phyloP scores from a whole-genome alignment of 768 basidiomycete genomes.

The Neoboletus magnificus region DNA sequence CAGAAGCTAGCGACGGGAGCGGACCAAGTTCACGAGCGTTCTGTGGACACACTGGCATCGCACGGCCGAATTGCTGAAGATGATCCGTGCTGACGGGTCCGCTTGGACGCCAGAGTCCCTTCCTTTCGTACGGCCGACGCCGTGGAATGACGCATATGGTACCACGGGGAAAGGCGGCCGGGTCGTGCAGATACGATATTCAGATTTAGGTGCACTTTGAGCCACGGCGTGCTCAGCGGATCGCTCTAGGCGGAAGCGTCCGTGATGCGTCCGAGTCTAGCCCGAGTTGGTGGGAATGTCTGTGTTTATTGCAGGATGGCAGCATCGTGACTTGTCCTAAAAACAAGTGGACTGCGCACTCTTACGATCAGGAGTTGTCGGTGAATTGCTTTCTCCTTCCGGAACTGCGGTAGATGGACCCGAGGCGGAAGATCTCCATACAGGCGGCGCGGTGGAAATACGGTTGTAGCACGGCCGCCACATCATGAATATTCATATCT shows the following conservation, averaged over 20 bases:
- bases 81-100: background rate
- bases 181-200: background rate
- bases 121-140: no score
- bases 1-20: background rate
- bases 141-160: no score
- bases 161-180: background rate
- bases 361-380: background rate
- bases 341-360: background rate
- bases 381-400: background rate
- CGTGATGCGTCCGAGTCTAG: background rate
- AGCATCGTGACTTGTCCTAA: background rate
- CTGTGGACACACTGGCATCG: background rate
- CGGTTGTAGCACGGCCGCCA: background rate
- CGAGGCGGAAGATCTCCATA: background rate
- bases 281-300: conserved; percentile 1
- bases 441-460: background rate
- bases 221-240: background rate
- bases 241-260: background rate
- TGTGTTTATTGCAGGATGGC: background rate
- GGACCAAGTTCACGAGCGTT: background rate
- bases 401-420: background rate
- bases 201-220: background rate
- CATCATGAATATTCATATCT: background rate
- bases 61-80: background rate
- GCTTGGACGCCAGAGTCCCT: no score